A percentile compares a stretch with the other conserved stretches of the same genome.
Evolutionary conservation across 2,329 filamentous ascomycete genomes (phyloP).

Genomic region (Clarireedia hainanense): DNA sequence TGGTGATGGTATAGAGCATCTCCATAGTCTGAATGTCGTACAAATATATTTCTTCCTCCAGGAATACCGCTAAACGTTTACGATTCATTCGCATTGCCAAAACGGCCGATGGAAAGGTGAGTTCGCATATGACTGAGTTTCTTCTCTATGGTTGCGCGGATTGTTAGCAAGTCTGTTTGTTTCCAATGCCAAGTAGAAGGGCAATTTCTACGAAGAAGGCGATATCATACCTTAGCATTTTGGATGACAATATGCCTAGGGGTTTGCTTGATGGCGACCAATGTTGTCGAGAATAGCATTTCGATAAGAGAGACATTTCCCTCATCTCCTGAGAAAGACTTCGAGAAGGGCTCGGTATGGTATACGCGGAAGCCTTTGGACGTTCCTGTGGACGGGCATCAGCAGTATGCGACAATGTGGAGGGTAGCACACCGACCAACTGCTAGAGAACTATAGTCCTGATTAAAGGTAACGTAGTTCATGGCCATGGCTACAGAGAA

Average conservation of each 20-base stretch:
- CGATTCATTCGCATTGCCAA: constrained; percentile 89
- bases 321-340: constrained; percentile 90
- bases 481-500: constrained; percentile 52
- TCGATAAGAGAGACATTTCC: constrained; percentile 94
- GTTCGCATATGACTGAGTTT: constrained; percentile 86
- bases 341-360: constrained; percentile 90
- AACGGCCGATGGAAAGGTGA: constrained; percentile 95
- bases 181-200: neutral
- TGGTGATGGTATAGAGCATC: constrained; percentile 83
- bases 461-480: constrained; percentile 99
- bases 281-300: constrained; percentile 97
- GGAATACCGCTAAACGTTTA: constrained; percentile 84
- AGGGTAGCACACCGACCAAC: constrained; percentile 58
- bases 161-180: neutral
- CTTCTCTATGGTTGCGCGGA: constrained; percentile 35
- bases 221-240: constrained; percentile 75
- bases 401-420: neutral
- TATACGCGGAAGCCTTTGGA: constrained; percentile 94
- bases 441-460: constrained; percentile 95
- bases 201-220: neutral
- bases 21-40: constrained; percentile 99
- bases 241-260: constrained; percentile 90
- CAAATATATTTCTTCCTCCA: constrained; percentile 94
- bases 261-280: constrained; percentile 88
- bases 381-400: constrained; percentile 52